Conservation (phyloP, 2,329 filamentous ascomycete species). For the Sclerotinia subarctica region DNA sequence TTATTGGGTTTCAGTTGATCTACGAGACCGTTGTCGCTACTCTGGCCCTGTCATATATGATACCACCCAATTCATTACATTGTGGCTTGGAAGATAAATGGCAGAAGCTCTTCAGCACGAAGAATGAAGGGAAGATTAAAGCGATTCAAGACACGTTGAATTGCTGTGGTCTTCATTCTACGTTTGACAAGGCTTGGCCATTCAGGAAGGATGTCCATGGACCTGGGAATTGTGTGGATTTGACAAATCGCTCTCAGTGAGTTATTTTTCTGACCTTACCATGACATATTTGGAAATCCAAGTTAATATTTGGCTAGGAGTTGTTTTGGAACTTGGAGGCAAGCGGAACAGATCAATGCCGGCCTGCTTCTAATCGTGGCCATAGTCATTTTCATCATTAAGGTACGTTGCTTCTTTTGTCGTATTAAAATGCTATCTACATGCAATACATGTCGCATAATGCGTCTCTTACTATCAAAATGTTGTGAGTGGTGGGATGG, state of each 20-base stretch:
- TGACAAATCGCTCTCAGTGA: constrained; percentile 20
- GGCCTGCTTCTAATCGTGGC: constrained; percentile 55
- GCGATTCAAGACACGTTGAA: constrained; percentile 62
- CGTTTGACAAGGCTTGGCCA: constrained; percentile 61
- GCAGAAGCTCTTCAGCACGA: constrained; percentile 50
- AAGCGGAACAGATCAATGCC: constrained; percentile 50
- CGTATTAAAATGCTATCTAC: neutral
- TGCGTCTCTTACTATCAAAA: neutral
- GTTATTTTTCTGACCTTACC: neutral
- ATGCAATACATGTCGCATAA: neutral
- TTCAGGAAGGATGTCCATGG: constrained; percentile 42
- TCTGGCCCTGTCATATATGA: constrained; percentile 35
- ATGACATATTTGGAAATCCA: neutral
- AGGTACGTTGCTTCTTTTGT: constrained; percentile 44
- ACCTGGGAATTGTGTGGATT: constrained; percentile 20
- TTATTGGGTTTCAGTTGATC: constrained; percentile 37
- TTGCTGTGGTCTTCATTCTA: constrained; percentile 62
- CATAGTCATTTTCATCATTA: constrained; percentile 51
- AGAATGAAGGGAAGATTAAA: constrained; percentile 51
- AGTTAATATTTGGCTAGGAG: constrained; percentile 28
- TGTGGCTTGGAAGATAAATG: constrained; percentile 58
- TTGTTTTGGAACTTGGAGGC: constrained; percentile 57
- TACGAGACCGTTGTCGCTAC: constrained; percentile 38
- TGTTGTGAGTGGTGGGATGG: neutral
- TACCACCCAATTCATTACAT: constrained; percentile 34